These are phyloP conservation scores for Simmondsia chinensis DNA, from an alignment of 148 eudicot species.

Conservation along the genomic window DNA sequence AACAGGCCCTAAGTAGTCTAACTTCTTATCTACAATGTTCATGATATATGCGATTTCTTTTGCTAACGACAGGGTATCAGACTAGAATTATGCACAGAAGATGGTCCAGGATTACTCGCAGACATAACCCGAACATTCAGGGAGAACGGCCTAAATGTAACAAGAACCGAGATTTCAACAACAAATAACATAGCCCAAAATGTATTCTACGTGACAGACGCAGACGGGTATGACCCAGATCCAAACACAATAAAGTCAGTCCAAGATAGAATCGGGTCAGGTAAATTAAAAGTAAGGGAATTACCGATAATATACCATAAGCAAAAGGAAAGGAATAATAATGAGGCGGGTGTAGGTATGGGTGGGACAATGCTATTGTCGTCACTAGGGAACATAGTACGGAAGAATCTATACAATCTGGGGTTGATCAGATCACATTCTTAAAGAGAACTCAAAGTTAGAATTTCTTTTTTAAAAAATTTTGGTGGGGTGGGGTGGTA, in stretches of 20 bases:
- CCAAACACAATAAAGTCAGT: constrained; percentile 55
- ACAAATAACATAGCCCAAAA: constrained; percentile 42
- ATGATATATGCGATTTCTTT: constrained; percentile 1
- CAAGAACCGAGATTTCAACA: constrained; percentile 85
- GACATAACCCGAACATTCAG: constrained; percentile 79
- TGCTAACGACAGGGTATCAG: constrained; percentile 54
- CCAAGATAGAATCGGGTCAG: constrained; percentile 42
- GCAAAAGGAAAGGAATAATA: constrained; percentile 34
- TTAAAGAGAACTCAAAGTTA: constrained; percentile 24
- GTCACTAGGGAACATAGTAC: constrained; percentile 76
- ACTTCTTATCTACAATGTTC: no score
- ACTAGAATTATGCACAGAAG: constrained; percentile 56
- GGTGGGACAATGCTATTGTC: constrained; percentile 78
- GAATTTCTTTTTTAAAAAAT: no score
- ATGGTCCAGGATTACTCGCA: constrained; percentile 58
- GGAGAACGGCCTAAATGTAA: constrained; percentile 78
- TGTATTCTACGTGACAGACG: constrained; percentile 71
- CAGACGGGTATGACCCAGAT: constrained; percentile 48
- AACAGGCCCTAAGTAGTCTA: no score
- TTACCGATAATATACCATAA: constrained; percentile 44
- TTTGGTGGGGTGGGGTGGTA: constrained; percentile 6
- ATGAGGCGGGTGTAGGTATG: constrained; percentile 19
- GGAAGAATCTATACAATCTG: constrained; percentile 70
- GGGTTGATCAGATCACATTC: constrained; percentile 77
- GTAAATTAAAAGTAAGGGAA: constrained; percentile 64